These are phyloP conservation scores for Cordyceps cateniannulata DNA, from an alignment of 2,329 filamentous ascomycete species.

Conservation along the genomic window DNA sequence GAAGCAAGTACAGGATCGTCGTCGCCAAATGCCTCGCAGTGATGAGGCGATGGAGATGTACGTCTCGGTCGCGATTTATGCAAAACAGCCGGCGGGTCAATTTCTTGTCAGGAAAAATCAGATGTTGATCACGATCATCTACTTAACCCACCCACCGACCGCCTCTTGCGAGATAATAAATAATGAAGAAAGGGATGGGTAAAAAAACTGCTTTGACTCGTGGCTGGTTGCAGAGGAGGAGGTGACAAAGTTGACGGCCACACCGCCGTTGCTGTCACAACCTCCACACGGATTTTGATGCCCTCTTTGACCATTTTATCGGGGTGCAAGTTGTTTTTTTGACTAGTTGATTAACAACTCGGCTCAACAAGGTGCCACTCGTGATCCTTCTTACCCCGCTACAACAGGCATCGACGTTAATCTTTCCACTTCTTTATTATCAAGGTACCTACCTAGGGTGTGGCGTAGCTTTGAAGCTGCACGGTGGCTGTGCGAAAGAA, in stretches of 20 bases:
- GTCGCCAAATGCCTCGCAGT: no score
- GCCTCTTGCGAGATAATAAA: not conserved
- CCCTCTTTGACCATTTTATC: not conserved
- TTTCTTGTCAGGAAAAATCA: not conserved
- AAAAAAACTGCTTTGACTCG: not conserved
- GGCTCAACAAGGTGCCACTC: no score
- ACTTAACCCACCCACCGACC: not conserved
- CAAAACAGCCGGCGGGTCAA: conserved; percentile 9
- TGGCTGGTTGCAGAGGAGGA: not conserved
- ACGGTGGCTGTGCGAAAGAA: no score
- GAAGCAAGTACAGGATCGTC: not conserved
- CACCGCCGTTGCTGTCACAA: conserved; percentile 8
- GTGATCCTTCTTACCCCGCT: no score
- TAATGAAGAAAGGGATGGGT: not conserved
- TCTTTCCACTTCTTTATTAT: no score
- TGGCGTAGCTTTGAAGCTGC: no score
- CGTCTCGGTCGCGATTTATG: not conserved
- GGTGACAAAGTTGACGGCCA: not conserved
- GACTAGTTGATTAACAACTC: no score
- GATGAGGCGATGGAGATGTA: not conserved
- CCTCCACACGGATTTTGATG: not conserved
- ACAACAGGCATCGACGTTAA: no score
- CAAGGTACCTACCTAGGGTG: no score
- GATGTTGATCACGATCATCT: conserved; percentile 3
- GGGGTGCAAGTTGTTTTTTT: no score